These are phyloP conservation scores for Hyaloscypha variabilis DNA, from an alignment of 495 filamentous ascomycete genomes.

Conservation along the genomic window DNA sequence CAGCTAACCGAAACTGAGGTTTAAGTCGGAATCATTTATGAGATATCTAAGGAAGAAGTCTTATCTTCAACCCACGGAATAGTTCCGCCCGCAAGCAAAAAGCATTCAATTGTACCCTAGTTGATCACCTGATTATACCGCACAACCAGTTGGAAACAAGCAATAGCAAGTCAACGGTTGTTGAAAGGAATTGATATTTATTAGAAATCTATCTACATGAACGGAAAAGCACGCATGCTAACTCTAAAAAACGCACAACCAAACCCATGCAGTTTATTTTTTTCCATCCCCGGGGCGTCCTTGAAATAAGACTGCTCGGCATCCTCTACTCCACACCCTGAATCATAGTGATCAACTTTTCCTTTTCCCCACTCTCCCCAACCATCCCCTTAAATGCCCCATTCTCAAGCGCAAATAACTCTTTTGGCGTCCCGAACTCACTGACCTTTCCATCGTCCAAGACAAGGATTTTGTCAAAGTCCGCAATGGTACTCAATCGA, in stretches of 20 bases:
- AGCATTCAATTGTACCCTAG: too few species aligned
- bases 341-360: conserved; percentile 58
- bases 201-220: background rate
- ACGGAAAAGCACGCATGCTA: background rate
- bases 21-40: too few species aligned
- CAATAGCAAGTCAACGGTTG: background rate
- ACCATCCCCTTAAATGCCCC: conserved; percentile 71
- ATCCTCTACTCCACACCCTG: conserved; percentile 1
- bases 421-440: conserved; percentile 71
- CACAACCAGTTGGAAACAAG: background rate
- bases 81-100: too few species aligned
- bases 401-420: conserved; percentile 62
- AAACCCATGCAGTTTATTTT: too few species aligned
- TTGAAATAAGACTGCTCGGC: too few species aligned
- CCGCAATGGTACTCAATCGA: conserved; percentile 80
- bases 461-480: conserved; percentile 85
- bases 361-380: conserved; percentile 72
- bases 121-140: too few species aligned
- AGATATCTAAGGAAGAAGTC: too few species aligned
- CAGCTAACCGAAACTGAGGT: too few species aligned
- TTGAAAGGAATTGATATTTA: background rate
- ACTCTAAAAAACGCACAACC: background rate
- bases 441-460: conserved; percentile 74
- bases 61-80: too few species aligned
- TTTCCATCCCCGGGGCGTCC: too few species aligned